A percentile compares a stretch with the other conserved stretches of the same genome.
Conservation (phyloP, 805 yeast genomes). For the Lipomyces mesembrius region DNA sequence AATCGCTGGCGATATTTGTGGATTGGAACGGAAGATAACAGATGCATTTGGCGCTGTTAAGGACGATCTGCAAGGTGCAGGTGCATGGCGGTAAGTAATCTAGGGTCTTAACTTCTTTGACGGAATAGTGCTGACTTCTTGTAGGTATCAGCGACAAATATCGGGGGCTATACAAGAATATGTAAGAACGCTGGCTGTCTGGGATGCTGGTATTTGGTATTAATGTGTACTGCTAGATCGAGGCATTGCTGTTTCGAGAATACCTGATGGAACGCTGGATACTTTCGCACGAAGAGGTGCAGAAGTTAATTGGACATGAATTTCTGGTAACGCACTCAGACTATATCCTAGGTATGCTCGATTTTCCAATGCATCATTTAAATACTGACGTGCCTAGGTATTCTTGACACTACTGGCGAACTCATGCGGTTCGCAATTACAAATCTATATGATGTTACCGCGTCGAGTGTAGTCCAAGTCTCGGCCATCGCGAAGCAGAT, state of each 20-base stretch:
- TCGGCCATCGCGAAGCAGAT: constrained; percentile 31
- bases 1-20: constrained; percentile 15
- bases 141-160: constrained; percentile 24
- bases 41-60: constrained; percentile 2
- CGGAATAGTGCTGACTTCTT: background rate
- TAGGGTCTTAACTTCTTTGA: background rate
- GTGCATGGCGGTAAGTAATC: constrained; percentile 15
- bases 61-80: constrained; percentile 11
- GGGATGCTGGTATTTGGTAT: background rate
- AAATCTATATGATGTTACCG: constrained; percentile 33
- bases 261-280: constrained; percentile 33
- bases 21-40: constrained; percentile 13
- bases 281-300: constrained; percentile 28
- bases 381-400: constrained; percentile 8
- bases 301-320: constrained; percentile 14
- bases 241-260: constrained; percentile 40
- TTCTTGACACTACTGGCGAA: constrained; percentile 53
- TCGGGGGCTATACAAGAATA: constrained; percentile 41
- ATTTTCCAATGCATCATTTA: background rate
- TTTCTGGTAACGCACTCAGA: constrained; percentile 42
- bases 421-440: constrained; percentile 50
- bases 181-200: constrained; percentile 2
- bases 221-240: constrained; percentile 27
- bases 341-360: constrained; percentile 46
- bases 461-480: background rate